Conservation (phyloP, 495 filamentous ascomycete species). For the Tuber calosporum region DNA sequence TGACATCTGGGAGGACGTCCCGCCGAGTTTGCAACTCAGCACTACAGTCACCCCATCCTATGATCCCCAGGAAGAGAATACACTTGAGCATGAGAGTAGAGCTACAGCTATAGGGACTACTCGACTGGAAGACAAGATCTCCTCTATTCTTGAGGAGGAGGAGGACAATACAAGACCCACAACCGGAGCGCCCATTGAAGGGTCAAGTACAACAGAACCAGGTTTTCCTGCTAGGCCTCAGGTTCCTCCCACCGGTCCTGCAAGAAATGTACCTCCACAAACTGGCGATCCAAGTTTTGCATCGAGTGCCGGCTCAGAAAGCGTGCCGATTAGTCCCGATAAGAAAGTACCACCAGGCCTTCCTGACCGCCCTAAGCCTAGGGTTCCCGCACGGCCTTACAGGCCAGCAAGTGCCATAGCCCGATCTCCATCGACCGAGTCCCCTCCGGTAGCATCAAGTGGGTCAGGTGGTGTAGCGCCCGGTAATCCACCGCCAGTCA, state of each 20-base stretch:
- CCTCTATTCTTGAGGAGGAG: constrained; percentile 2
- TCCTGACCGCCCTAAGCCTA: constrained; percentile 71
- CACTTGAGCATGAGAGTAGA: constrained; percentile 31
- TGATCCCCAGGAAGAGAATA: constrained; percentile 48
- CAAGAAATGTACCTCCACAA: constrained; percentile 28
- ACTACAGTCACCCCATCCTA: constrained; percentile 58
- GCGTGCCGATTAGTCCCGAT: constrained; percentile 44
- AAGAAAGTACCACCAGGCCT: constrained; percentile 51
- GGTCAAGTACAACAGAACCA: constrained; percentile 45
- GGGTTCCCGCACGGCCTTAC: constrained; percentile 52
- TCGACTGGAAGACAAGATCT: constrained; percentile 30
- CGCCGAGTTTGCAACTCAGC: constrained; percentile 70
- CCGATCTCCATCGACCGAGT: constrained; percentile 42
- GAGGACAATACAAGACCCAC: constrained; percentile 40
- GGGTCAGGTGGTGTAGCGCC: neutral
- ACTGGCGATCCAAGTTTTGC: constrained; percentile 22
- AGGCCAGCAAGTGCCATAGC: constrained; percentile 51
- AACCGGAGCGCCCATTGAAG: constrained; percentile 45
- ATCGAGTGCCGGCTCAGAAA: constrained; percentile 29
- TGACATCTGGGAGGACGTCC: constrained; percentile 95
- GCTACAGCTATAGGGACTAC: constrained; percentile 36
- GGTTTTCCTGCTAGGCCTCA: constrained; percentile 47
- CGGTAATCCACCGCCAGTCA: constrained; percentile 12
- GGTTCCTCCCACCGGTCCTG: constrained; percentile 42
- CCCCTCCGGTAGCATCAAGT: constrained; percentile 43